Evolutionary conservation across 176 grass and related monocot species (phyloP), one percentile per base, ranked within the genome.

Genomic region (Elymus sibiricus): DNA sequence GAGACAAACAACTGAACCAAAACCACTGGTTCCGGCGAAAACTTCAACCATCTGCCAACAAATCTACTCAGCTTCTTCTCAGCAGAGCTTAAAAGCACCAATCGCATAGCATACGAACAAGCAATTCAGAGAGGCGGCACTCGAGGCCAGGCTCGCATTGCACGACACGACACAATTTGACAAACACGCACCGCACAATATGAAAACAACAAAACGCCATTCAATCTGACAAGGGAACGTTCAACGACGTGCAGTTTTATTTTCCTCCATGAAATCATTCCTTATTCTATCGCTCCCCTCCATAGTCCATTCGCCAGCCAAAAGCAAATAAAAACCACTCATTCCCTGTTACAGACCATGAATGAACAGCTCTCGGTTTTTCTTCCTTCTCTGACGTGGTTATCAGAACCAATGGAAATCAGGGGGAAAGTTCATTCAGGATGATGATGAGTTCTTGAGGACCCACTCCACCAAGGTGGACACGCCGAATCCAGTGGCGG

Each of bases 401-500:
- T 22, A 12, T 83, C 71, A 38, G 24, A 32, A 14, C 22, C 74
- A 42, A 15, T 25, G 63, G 9, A 44, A 77, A 61, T 39, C 38
- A 32, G 15, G 37, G 64, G n/a, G n/a, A 16, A 11, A 15, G 34
- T 7, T 76, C 9, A 4, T 81, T 81, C 83, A 98, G 9, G 84
- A 92, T 38, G 96, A 94, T 9, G 84, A 92, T 38, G 96, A 95
- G 86, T 98, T 98, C 51, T 94, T 95, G 74, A 98, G 21, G 87
- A 98, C 97, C 97, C 97, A 98, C 84, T 98, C 94, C 35, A 94
- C 92, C 86, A 98, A 77, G 64, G 97, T 98, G 44, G 97, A 95
- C 5, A 96, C 97, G 4, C 97, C 97, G 22, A 98, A 98, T 7
- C 97, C 97, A 9, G 94, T 98, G 32, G 86, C 94, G 0, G 90